Evolutionary conservation across 108 stramenopile species (phyloP), one percentile per base, ranked within the genome.

Genomic region (Cyclotella baltica): DNA sequence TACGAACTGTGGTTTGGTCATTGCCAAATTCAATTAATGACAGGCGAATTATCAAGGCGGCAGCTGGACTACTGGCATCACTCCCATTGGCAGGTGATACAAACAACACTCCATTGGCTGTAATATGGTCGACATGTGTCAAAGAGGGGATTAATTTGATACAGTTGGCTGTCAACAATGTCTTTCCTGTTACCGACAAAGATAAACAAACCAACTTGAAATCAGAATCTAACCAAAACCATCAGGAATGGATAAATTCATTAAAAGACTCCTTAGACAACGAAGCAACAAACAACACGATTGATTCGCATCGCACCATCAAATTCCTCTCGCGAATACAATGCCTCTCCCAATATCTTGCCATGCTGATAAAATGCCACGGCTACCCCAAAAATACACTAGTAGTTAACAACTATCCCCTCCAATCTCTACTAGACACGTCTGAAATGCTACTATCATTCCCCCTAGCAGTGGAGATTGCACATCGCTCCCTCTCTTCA

Each of bases 381-480:
- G 68, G 68, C 0, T 81, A 81, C 68, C 65, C 31, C 43, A 25
- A 30, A 6, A 43, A 43, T 13, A 43, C 40, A 13, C 13, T 43
- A 0, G 52, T 43, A 33, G 51, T n/a, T 13, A 31, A 31, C 63
- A 34, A 25, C 50, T 30, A 56, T 2, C 63, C 47, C 0, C 62
- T 81, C 4, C 73, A 81, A 34, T 65, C 69, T 34, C 22, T 81
- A 19, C 73, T 81, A 16, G 73, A 81, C 40, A 31, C 53, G 28
- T 70, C 80, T 4, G 80, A 81, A 63, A 55, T 62, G 23, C 71
- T 81, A 4, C 73, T 81, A 9, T 69, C 80, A 1, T 81, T 81
- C 50, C 73, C 80, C 2, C 69, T 81, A 6, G 80, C 74, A 15
- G 80, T 73, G 19, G 80, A 81, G 55, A 67, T 43, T 0, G 70